phyloP scores from a whole-genome alignment of 2,329 filamentous ascomycete species.

The Arthrobotrys sphaeroides region DNA sequence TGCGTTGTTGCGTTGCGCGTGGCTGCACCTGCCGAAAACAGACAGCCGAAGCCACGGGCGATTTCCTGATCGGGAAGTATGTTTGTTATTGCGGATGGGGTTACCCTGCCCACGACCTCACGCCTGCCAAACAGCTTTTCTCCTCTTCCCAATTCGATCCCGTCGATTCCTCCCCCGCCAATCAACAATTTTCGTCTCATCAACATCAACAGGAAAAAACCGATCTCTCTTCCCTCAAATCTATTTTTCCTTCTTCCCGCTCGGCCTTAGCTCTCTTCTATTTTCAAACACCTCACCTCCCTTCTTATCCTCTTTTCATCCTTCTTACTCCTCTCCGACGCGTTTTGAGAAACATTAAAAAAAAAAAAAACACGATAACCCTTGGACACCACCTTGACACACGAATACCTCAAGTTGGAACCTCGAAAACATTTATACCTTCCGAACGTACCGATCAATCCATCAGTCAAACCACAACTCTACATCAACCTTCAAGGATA shows the following conservation, averaged over 20 bases:
- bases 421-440: not conserved
- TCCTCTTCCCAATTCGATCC: not conserved
- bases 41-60: not conserved
- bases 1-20: not conserved
- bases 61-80: constrained; percentile 7
- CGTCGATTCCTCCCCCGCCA: not conserved
- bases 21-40: not conserved
- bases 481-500: not conserved
- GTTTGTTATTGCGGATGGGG: constrained; percentile 11
- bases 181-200: too few relatives aligned
- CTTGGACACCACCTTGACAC: not conserved
- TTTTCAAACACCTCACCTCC: not conserved
- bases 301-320: not conserved
- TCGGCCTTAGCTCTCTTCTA: not conserved
- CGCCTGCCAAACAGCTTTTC: not conserved
- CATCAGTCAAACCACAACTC: not conserved
- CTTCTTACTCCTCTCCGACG: not conserved
- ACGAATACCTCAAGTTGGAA: not conserved
- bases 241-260: not conserved
- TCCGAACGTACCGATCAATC: not conserved
- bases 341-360: not conserved
- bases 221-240: not conserved
- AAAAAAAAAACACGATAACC: not conserved
- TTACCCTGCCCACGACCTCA: constrained; percentile 1
- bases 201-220: not conserved